Evolutionary conservation across 805 yeast species (phyloP), one percentile per base, ranked within the genome.

Genomic region (Barnettozyma sucrosica): DNA sequence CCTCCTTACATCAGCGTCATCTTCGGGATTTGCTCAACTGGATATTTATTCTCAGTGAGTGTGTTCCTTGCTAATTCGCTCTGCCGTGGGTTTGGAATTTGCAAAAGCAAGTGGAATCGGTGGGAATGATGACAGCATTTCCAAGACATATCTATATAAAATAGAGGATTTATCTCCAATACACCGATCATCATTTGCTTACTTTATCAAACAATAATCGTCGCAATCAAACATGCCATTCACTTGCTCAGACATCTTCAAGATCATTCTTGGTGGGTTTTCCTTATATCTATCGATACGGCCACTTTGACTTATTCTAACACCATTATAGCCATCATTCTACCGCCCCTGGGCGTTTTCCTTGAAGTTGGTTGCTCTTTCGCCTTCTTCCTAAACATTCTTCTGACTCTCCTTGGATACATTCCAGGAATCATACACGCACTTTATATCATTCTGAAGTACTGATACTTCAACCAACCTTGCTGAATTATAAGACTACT

Each of bases 341-440:
- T 78, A 45, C 83, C 83, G 33, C 83, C 83, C 30, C 61, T 78
- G 48, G 83, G 82, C 54, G 83, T 78, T 3, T 75, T 77, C 54
- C 55, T 76, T 45, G 81, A 78, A 62, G 68, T 67, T 51, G 83
- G 83, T 23, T 71, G 77, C 56, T 59, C 59, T 1, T 46, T 44
- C 13, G 43, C 61, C n/a, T 41, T 65, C 58, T 32, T 66, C 58
- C 28, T 65, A 61, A 81, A 82, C 67, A 67, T 82, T 52, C 50
- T 83, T 41, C 74, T 84, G 63, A 81, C 88, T 37, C 62, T 79
- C 46, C 72, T 83, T 43, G 90, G 89, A 49, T 84, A 79, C 68
- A 74, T 84, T 61, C 92, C 92, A 8, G 89, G 85, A 56, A 77
- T 80, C 44, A 66, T 80, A 45, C 84, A 80, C 53, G 83, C 85